Evolutionary conservation across 306 rosid species (phyloP).

Genomic region (Calophaca sinica): DNA sequence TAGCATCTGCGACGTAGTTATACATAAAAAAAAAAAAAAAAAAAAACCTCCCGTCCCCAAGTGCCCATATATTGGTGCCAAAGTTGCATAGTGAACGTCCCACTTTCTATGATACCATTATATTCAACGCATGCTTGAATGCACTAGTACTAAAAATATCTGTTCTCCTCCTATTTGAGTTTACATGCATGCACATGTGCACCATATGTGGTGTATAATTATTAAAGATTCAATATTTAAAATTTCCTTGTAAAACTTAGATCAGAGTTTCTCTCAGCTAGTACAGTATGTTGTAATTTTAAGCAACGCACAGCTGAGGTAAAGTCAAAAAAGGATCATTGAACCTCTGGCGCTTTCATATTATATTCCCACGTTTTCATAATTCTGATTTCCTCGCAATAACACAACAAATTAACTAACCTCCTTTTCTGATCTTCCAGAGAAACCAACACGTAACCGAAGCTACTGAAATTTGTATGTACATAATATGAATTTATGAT

Average conservation of each 20-base stretch:
- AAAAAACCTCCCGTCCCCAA: background rate
- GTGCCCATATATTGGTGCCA: background rate
- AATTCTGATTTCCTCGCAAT: background rate
- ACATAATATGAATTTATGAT: slow-evolving; percentile 3
- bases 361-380: slow-evolving; percentile 8
- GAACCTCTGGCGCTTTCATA: background rate
- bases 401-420: background rate
- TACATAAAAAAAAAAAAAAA: background rate
- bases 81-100: background rate
- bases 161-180: background rate
- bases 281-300: background rate
- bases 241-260: background rate
- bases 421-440: slow-evolving; percentile 17
- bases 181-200: background rate
- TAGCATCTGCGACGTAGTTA: background rate
- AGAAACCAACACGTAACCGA: slow-evolving; percentile 9
- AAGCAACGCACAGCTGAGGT: background rate
- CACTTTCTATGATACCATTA: background rate
- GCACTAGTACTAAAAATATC: background rate
- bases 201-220: background rate
- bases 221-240: background rate
- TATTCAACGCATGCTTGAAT: slow-evolving; percentile 2
- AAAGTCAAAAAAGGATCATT: background rate
- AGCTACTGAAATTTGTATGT: slow-evolving; percentile 20
- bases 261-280: background rate